Conservation (phyloP, 345 rosid species). For the Abelmoschus esculentus region DNA sequence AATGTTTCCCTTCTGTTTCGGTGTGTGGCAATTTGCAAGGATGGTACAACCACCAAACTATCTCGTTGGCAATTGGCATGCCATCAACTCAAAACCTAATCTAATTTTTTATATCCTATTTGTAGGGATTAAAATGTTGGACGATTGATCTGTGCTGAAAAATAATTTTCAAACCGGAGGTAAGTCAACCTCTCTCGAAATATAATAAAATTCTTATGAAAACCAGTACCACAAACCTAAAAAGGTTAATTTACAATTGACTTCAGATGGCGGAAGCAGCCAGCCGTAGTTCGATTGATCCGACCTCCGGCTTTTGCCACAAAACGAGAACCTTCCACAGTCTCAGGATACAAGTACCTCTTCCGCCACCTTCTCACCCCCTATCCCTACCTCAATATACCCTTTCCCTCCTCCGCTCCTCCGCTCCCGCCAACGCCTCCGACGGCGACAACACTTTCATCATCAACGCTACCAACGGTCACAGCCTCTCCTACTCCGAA, state of each 20-base stretch:
- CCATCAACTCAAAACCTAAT: too few species aligned
- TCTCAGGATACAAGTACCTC: constrained; percentile 38
- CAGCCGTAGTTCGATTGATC: constrained; percentile 23
- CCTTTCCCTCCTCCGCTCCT: constrained; percentile 37
- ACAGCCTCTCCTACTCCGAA: constrained; percentile 35
- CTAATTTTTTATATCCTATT: too few species aligned
- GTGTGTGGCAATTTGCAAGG: too few species aligned
- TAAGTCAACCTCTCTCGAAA: too few species aligned
- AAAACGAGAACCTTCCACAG: constrained; percentile 46
- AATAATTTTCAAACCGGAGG: too few species aligned
- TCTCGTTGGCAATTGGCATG: too few species aligned
- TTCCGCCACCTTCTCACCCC: constrained; percentile 40
- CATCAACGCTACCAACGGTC: constrained; percentile 35
- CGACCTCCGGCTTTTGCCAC: constrained; percentile 38
- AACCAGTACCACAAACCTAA: not conserved
- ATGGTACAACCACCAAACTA: too few species aligned
- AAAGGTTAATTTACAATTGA: not conserved
- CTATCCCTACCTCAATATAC: constrained; percentile 48
- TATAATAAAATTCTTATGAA: too few species aligned
- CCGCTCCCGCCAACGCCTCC: constrained; percentile 34
- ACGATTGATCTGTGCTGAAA: too few species aligned
- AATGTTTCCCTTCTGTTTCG: too few species aligned
- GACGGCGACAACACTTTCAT: constrained; percentile 25
- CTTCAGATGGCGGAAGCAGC: not conserved
- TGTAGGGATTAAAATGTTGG: too few species aligned